phyloP scores from a whole-genome alignment of 345 rosid genomes.

The Lagerstroemia speciosa region DNA sequence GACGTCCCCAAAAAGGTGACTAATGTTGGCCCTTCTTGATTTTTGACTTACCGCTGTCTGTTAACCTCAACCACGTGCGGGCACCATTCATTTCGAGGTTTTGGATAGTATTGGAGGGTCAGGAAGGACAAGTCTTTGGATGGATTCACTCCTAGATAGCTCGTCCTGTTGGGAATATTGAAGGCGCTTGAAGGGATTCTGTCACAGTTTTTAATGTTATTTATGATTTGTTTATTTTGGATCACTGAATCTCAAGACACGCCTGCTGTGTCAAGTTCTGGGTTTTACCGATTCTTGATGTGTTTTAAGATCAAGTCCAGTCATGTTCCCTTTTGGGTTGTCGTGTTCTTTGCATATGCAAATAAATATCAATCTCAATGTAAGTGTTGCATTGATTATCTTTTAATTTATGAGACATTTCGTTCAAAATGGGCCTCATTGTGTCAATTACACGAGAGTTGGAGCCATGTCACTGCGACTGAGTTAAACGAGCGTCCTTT shows the following conservation, averaged over 20 bases:
- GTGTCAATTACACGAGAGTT: background rate
- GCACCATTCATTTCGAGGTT: background rate
- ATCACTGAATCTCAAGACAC: background rate
- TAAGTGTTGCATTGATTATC: background rate
- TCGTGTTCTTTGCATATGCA: background rate
- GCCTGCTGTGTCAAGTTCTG: background rate
- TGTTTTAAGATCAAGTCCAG: background rate
- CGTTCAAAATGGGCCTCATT: background rate
- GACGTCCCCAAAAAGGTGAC: slow-evolving; percentile 72
- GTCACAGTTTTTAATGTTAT: background rate
- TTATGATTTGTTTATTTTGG: background rate
- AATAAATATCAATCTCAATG: background rate
- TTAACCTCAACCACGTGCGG: background rate
- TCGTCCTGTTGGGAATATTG: background rate
- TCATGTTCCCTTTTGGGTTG: background rate
- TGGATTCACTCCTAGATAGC: background rate
- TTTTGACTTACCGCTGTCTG: background rate
- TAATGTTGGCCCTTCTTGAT: background rate
- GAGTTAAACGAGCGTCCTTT: background rate
- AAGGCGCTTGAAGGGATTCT: background rate
- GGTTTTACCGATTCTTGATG: background rate
- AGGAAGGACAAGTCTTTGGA: background rate
- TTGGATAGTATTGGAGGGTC: background rate
- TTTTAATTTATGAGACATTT: background rate
- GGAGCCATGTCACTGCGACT: background rate